A percentile compares a stretch with the other conserved stretches of the same genome.
Conservation (phyloP, 441 rosid species). For the Omphalea diandra region DNA sequence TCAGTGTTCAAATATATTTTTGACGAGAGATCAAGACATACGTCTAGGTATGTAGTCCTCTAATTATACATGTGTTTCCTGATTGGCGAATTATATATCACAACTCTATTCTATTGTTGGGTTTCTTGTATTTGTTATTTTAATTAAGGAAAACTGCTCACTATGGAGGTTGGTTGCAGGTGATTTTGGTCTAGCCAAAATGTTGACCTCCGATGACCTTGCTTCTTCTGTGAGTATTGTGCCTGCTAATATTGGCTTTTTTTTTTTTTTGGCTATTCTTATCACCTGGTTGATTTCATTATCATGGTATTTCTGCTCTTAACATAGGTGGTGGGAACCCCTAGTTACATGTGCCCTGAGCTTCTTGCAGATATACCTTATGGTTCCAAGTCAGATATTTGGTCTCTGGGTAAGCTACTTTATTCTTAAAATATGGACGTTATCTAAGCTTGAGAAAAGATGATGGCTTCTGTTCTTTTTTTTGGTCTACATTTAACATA, state of each 20-base stretch:
- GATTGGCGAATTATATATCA: constrained; percentile 8
- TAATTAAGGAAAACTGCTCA: constrained; percentile 25
- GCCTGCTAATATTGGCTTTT: constrained; percentile 29
- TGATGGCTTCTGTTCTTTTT: constrained; percentile 7
- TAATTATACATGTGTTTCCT: not conserved
- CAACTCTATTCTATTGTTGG: not conserved
- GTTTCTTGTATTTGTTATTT: constrained; percentile 10
- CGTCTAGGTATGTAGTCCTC: constrained; percentile 71
- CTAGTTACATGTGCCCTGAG: constrained; percentile 99
- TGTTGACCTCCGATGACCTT: constrained; percentile 89
- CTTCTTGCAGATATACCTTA: constrained; percentile 98
- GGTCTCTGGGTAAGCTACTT: constrained; percentile 96
- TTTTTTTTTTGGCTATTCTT: constrained; percentile 23
- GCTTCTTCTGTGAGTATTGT: constrained; percentile 78
- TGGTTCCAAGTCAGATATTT: constrained; percentile 92
- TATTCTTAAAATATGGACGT: constrained; percentile 2
- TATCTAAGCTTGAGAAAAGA: constrained; percentile 1
- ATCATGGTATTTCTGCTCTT: constrained; percentile 9
- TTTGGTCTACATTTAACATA: too few relatives aligned
- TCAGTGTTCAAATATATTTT: constrained; percentile 94
- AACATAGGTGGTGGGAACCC: constrained; percentile 94
- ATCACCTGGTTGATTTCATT: constrained; percentile 14
- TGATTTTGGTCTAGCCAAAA: constrained; percentile 95
- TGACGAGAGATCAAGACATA: constrained; percentile 82
- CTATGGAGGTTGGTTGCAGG: constrained; percentile 43